These are phyloP conservation scores for Dictyostelium brefeldianum DNA, from an alignment of 78 protist species.

Conservation along the genomic window DNA sequence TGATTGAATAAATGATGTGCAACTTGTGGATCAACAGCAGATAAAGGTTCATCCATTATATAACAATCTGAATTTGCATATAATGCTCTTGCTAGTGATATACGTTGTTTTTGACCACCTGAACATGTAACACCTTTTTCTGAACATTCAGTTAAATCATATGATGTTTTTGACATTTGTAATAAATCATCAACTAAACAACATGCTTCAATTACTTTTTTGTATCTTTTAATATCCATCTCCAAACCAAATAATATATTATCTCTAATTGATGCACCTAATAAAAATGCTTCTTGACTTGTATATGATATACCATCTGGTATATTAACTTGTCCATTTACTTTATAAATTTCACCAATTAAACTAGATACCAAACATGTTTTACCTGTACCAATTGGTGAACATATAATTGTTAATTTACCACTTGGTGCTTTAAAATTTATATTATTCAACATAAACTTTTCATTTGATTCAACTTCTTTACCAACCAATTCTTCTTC, in stretches of 20 bases:
- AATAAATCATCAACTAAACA: slow-evolving; percentile 82
- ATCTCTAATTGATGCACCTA: slow-evolving; percentile 90
- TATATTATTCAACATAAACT: neutral
- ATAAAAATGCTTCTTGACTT: slow-evolving; percentile 95
- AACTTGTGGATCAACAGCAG: slow-evolving; percentile 94
- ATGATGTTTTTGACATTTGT: slow-evolving; percentile 53
- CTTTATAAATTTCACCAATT: slow-evolving; percentile 66
- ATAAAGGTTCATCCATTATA: slow-evolving; percentile 94
- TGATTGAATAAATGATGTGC: slow-evolving; percentile 83
- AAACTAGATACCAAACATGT: slow-evolving; percentile 75
- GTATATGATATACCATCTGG: slow-evolving; percentile 34
- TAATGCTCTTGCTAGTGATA: slow-evolving; percentile 94
- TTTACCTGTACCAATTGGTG: slow-evolving; percentile 95
- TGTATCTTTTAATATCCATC: slow-evolving; percentile 80
- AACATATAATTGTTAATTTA: slow-evolving; percentile 79
- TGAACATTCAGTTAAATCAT: slow-evolving; percentile 97
- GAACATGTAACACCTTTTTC: slow-evolving; percentile 96
- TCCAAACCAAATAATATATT: slow-evolving; percentile 97
- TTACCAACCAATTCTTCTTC: neutral
- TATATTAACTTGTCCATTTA: slow-evolving; percentile 2
- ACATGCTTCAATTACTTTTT: slow-evolving; percentile 85
- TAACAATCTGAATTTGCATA: slow-evolving; percentile 85
- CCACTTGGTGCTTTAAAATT: slow-evolving; percentile 64
- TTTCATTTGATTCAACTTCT: neutral
- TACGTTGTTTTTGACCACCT: slow-evolving; percentile 98